phyloP scores from a whole-genome alignment of 2,329 filamentous ascomycete genomes.

The Penicillium polonicum region DNA sequence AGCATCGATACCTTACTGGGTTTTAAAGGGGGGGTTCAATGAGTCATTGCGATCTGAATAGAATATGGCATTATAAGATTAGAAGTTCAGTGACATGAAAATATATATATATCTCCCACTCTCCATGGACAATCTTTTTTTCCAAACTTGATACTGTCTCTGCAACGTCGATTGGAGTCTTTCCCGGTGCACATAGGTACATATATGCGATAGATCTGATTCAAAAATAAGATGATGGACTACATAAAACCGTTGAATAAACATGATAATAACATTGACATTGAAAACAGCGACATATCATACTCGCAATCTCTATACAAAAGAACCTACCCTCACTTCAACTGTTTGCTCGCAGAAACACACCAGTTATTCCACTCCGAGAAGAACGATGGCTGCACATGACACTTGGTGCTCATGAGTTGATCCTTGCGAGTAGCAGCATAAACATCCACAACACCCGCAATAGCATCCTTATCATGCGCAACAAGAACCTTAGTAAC shows the following conservation, averaged over 20 bases:
- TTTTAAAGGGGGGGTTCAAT: slow-evolving; percentile 20
- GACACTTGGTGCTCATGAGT: slow-evolving; percentile 56
- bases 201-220: too few species aligned
- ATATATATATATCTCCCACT: too few species aligned
- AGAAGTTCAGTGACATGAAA: neutral
- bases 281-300: neutral
- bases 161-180: too few species aligned
- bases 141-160: too few species aligned
- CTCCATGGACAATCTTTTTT: too few species aligned
- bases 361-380: slow-evolving; percentile 75
- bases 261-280: slow-evolving; percentile 6
- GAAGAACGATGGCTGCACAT: slow-evolving; percentile 66
- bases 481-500: slow-evolving; percentile 46
- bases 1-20: slow-evolving; percentile 55
- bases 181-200: too few species aligned
- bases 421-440: slow-evolving; percentile 60
- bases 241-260: neutral
- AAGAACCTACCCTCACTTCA: slow-evolving; percentile 26
- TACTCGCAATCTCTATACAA: slow-evolving; percentile 1
- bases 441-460: slow-evolving; percentile 63
- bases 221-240: neutral
- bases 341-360: slow-evolving; percentile 44
- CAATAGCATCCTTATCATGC: slow-evolving; percentile 52
- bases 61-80: neutral
- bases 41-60: neutral